Conservation (phyloP, 2,329 filamentous ascomycete species). For the Penicillium griseofulvum region DNA sequence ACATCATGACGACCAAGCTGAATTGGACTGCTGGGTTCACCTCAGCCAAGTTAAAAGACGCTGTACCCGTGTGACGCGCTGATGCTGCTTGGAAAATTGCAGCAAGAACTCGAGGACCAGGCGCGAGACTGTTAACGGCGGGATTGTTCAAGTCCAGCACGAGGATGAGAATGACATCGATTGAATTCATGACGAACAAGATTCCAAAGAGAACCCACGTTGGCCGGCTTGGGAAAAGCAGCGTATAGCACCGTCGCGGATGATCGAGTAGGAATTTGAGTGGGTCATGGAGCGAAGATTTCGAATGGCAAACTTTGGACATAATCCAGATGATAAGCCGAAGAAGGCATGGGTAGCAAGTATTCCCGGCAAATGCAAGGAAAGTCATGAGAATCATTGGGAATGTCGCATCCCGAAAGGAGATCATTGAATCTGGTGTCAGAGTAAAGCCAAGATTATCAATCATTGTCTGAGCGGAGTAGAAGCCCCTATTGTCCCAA, state of each 20-base stretch:
- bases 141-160: conserved; percentile 53
- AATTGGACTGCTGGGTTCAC: conserved; percentile 58
- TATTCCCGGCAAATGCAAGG: conserved; percentile 41
- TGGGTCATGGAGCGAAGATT: conserved; percentile 35
- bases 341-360: conserved; percentile 54
- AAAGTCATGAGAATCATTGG: conserved; percentile 42
- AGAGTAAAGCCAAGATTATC: conserved; percentile 56
- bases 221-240: conserved; percentile 59
- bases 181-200: conserved; percentile 52
- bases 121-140: conserved; percentile 41
- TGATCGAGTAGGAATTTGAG: conserved; percentile 61
- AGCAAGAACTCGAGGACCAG: conserved; percentile 52
- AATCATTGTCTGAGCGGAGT: conserved; percentile 52
- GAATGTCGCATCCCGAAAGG: conserved; percentile 47
- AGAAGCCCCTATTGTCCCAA: conserved; percentile 43
- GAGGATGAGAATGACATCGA: conserved; percentile 57
- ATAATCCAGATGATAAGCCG: conserved; percentile 59
- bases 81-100: conserved; percentile 59
- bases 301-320: conserved; percentile 46
- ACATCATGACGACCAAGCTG: conserved; percentile 85
- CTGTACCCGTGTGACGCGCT: conserved; percentile 49
- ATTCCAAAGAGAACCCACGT: conserved; percentile 58
- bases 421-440: conserved; percentile 55
- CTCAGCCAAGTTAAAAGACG: conserved; percentile 51
- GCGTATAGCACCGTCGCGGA: conserved; percentile 82